Base-by-base conservation (phyloP, 441 rosid genomes). In the Mallotus japonicus region DNA sequence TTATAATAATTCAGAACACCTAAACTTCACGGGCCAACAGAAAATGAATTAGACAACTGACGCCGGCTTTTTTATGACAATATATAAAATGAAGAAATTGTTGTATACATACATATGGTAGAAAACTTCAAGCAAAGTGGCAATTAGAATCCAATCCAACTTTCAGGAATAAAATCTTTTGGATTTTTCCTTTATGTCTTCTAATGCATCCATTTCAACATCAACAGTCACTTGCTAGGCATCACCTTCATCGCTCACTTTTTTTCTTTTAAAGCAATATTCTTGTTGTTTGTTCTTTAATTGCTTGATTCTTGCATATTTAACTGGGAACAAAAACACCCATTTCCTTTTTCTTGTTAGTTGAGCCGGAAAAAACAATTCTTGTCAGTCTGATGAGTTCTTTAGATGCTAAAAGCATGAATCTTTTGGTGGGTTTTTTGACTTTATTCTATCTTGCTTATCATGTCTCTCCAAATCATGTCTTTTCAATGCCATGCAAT, bases 401-500 rank as follows among this genome's bases (percentile, higher is more conserved):
- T 34, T 24, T 17, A 37, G 60, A 20, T n/a, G 16, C 4, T 63
- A 46, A 62, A 40, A 37, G 12, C 28, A 72, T 6, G 62, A 42
- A 22, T 56, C 42, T 19, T 55, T 55, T 55, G 20, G 63, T 64
- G 11, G 49, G 65, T 61, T 60, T 62, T 32, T n/a, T 71, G 60
- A 15, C 44, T 64, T 73, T 56, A 46, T 10, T 55, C 28, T 54
- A 10, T 54, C 8, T 44, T 19, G 44, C 3, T 0, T 14, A 12
- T 11, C 44, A 42, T 55, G 70, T 37, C 62, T 64, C 62, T 37
- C 6, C 40, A 37, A 37, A 37, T 37, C 40, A 37, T 37, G 40
- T 37, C 40, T 37, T 37, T 56, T 61, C 74, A n/a, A 57, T 77
- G 50, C 59, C 71, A 50, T 77, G 81, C 75, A 68, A 69, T n/a